These are phyloP conservation scores for Trichoderma citrinoviride DNA, from an alignment of 2,329 filamentous ascomycete genomes.

Conservation along the genomic window DNA sequence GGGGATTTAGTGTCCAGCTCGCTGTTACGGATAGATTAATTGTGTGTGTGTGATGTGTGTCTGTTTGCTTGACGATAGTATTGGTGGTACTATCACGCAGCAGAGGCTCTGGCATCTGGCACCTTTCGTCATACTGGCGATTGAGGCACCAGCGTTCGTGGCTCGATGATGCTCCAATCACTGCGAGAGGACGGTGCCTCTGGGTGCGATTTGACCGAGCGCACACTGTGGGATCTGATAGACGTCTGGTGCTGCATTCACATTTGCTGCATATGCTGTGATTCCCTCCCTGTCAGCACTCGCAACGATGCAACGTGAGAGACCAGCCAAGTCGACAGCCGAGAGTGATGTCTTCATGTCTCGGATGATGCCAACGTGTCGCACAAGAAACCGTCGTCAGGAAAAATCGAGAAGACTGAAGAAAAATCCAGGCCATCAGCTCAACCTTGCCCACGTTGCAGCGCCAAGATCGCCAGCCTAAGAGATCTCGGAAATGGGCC, in stretches of 20 bases:
- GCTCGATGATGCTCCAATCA: not conserved
- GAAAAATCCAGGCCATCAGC: not conserved
- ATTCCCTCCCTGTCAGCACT: not conserved
- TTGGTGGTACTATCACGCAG: not conserved
- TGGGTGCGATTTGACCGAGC: not conserved
- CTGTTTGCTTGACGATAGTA: too few relatives aligned
- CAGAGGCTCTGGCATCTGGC: not conserved
- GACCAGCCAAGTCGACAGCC: too few relatives aligned
- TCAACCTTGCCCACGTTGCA: not conserved
- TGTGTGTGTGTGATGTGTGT: not conserved
- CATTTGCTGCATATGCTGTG: not conserved
- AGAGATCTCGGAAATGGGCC: not conserved
- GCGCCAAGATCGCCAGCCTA: constrained; percentile 2
- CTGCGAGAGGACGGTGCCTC: not conserved
- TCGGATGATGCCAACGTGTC: too few relatives aligned
- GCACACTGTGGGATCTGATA: not conserved
- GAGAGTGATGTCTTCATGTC: too few relatives aligned
- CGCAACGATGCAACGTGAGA: not conserved
- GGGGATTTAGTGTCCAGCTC: constrained; percentile 7
- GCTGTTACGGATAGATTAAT: not conserved
- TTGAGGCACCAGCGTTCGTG: constrained; percentile 9
- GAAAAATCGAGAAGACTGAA: not conserved
- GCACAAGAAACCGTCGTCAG: too few relatives aligned
- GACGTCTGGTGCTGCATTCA: not conserved
- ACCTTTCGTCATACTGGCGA: constrained; percentile 19